Evolutionary conservation across 495 filamentous ascomycete genomes (phyloP).

Genomic region (Talaromyces adpressus): DNA sequence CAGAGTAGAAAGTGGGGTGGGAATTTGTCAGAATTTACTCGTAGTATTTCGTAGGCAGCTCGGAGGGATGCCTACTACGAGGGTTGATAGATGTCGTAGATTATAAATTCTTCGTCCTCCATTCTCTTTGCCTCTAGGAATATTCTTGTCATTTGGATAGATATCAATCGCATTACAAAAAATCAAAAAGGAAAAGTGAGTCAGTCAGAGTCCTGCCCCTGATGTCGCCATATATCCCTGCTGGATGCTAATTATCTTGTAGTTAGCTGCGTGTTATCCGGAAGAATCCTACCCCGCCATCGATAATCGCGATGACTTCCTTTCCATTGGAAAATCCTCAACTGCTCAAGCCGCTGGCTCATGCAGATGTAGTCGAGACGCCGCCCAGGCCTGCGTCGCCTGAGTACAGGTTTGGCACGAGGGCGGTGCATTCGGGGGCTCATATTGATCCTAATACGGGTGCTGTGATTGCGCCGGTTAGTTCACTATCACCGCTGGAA

Average conservation of each 20-base stretch:
- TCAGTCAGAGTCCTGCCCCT: background rate
- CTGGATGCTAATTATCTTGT: background rate
- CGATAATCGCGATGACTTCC: background rate
- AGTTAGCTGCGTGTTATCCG: no score
- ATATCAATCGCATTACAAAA: background rate
- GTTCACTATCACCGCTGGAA: constrained; percentile 13
- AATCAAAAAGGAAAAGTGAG: background rate
- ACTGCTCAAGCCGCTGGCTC: constrained; percentile 1
- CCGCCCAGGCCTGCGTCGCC: constrained; percentile 52
- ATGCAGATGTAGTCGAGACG: constrained; percentile 37
- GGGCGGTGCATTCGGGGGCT: constrained; percentile 88
- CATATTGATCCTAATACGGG: constrained; percentile 87
- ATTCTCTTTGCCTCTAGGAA: background rate
- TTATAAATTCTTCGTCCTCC: background rate
- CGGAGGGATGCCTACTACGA: background rate
- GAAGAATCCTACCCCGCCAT: background rate
- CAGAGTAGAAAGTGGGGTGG: background rate
- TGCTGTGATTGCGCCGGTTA: constrained; percentile 83
- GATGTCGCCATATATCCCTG: background rate
- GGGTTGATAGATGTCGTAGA: background rate
- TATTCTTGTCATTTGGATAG: background rate
- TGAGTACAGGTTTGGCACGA: constrained; percentile 73
- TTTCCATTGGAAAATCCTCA: constrained; percentile 4
- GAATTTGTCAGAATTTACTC: constrained; percentile 8
- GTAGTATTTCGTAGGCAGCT: background rate